Evolutionary conservation across 306 rosid genomes (phyloP), one percentile per base, ranked within the genome.

Genomic region (Prosopis cineraria): DNA sequence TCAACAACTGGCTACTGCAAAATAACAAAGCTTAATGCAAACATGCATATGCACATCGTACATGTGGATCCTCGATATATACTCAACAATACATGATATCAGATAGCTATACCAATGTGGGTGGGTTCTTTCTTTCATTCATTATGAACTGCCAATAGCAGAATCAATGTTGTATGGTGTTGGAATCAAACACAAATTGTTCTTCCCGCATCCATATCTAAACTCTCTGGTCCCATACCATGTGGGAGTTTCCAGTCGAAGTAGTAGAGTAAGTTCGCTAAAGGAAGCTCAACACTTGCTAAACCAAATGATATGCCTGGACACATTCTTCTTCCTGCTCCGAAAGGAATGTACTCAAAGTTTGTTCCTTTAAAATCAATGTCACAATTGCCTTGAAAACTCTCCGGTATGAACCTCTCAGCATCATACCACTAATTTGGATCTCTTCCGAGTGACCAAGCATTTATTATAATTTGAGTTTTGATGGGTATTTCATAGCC

Each of bases 321-420:
- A n/a, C 44, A 64, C 13, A 34, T 64, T 19, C 70, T 36, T 40
- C 70, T 34, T 64, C 70, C 47, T 7, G 45, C 45, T 3, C 70
- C 70, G 10, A 64, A 64, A 36, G 70, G 70, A 7, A 64, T 36
- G 17, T 36, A 34, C 70, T n/a, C 70, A 64, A 64, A 64, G 70
- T 64, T 64, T 36, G 29, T 36, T 12, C 70, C 47, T 36, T 19
- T 36, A 4, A 34, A 64, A 36, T 64, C 45, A 34, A 64, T 10
- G 29, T 59, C 20, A 8, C 3, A n/a, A 64, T 12, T 64, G 44
- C 47, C 44, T 0, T 64, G 29, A 3, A 34, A 64, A 3, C 47
- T 64, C 17, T 64, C 70, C n/a, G 70, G 70, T 19, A 64, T 34
- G 10, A 36, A 34, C 7, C 70, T 64, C 16, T 19, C 70, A n/a